Base-by-base conservation (phyloP, 2,329 filamentous ascomycete genomes). In the Grosmannia huntii region DNA sequence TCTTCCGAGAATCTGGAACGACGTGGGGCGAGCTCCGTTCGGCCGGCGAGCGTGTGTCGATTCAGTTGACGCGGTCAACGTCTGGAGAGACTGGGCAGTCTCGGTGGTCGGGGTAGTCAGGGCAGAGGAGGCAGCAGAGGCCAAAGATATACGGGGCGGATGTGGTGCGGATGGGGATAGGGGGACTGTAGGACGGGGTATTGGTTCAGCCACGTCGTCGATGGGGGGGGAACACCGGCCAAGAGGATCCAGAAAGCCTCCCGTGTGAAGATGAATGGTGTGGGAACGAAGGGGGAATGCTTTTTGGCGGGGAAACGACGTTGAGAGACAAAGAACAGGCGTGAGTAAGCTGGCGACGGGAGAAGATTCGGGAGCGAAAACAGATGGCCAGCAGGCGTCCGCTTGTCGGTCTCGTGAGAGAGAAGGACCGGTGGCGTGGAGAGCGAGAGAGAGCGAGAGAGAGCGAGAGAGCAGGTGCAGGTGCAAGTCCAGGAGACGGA, bases 1-100 rank as follows among this genome's bases (percentile, higher is more conserved):
- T 69, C 81, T 75, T 68, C 82, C 79, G 65, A 83, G 72, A 62
- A 80, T 69, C 68, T 73, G 74, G 58, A 64, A 65, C 44, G 61
- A 28, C 2, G 28, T 58, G 6, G 56, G 53, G 11, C 53, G 53
- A n/a, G 53, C 10, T 19, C 19, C 52, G 28, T 21, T 19, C 3
- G 27, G 23, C n/a, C 11, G 33, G 31, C 12, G 55, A 41, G 4
- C 14, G 21, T n/a, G 36, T 27, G 53, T 28, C 36, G 25, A n/a
- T 19, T 23, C 12, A 33, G 44, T 14, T 16, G 51, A 7, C 31
- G 14, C 31, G 31, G 51, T 38, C 51, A 38, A 14, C 23, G 53
- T 46, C 36, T 44, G 23, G 33, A 33, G 19, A n/a, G 27, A 11
- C n/a, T 44, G 23, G 33, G 38, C 38, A 19, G 14, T n/a, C 21